Base-by-base conservation (phyloP, 306 rosid species). In the Vigna angularis region DNA sequence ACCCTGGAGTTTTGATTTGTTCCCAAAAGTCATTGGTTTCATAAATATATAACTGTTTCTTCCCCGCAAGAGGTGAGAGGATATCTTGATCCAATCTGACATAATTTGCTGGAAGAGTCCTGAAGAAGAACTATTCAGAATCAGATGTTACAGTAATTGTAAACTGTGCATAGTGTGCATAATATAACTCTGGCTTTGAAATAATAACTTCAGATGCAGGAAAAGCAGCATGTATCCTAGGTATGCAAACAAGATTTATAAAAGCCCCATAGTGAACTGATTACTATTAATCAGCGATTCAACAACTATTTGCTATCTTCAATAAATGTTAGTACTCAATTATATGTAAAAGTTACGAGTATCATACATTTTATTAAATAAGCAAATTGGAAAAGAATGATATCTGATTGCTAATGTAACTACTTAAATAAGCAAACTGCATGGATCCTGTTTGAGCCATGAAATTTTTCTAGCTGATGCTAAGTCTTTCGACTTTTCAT, bases 1-100 rank as follows among this genome's bases (percentile, higher is more conserved):
- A 92, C 98, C 93, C 99, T 7, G 99, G 97, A 84, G 97, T 95
- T 84, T 95, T 95, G 74, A 95, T 95, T 79, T 95, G 99, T 85
- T 95, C 99, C 99, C 97, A 95, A 80, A 89, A 93, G 83, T 93
- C 97, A 86, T 7, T 75, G 59, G 93, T 90, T 86, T 95, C 98
- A 64, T 95, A 87, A 15, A 97, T 90, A 62, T 88, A 93, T 32
- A 95, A 86, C 82, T 93, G 93, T 66, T 93, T 89, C 91, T 95
- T 95, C 76, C 99, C 99, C 0, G 99, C 99, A 66, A 95, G 88
- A 76, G 99, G 98, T 58, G 99, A 86, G 75, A 95, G 89, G 77
- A 95, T 95, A 83, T 95, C 98, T 89, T 95, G 99, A 88, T 95
- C 99, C 88, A 95, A 70, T 84, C 99, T 87, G 79, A 93, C 98